These are phyloP conservation scores for Pelargonium myrrhifolium DNA, from an alignment of 441 rosid species.

Conservation along the genomic window DNA sequence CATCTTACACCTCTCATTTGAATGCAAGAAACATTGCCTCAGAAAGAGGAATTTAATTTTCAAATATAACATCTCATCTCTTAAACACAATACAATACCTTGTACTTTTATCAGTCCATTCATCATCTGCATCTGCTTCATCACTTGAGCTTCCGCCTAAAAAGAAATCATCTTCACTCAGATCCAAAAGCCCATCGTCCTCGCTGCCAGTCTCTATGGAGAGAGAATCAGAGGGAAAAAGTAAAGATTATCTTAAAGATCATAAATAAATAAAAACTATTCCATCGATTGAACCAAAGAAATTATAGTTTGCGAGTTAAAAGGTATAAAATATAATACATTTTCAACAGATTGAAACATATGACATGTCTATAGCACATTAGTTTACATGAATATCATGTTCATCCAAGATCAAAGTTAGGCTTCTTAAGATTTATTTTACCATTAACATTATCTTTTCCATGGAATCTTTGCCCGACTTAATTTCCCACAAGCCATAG, in stretches of 20 bases:
- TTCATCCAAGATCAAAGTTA: no score
- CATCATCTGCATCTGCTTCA: conserved; percentile 95
- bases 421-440: no score
- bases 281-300: neutral
- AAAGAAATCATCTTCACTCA: conserved; percentile 89
- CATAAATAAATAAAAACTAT: neutral
- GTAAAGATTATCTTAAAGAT: neutral
- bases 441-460: no score
- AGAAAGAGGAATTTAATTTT: neutral
- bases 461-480: no score
- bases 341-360: no score
- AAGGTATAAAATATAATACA: no score
- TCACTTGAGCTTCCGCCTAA: conserved; percentile 77
- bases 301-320: no score
- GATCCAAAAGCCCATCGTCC: conserved; percentile 81
- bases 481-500: no score
- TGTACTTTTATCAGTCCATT: conserved; percentile 86
- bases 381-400: no score
- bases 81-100: conserved; percentile 31
- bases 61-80: neutral
- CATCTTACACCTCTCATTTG: neutral
- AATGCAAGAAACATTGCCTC: neutral
- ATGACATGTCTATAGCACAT: no score
- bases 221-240: neutral
- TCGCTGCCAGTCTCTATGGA: conserved; percentile 84